phyloP scores from a whole-genome alignment of 768 basidiomycete genomes.

The Pleurotus tuoliensis region DNA sequence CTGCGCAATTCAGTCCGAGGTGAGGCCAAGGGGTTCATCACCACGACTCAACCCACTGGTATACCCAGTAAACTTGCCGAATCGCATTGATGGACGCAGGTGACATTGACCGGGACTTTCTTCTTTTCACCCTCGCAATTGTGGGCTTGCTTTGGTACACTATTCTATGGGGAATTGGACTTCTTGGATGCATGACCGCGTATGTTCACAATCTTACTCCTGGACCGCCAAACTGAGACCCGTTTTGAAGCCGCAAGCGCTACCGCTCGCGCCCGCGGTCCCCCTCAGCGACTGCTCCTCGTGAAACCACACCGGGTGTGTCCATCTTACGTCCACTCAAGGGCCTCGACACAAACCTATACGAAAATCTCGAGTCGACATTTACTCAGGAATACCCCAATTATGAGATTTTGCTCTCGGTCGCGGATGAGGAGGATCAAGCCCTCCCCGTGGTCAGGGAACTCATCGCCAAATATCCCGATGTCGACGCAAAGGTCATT shows the following conservation, averaged over 20 bases:
- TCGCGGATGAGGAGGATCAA: slow-evolving; percentile 86
- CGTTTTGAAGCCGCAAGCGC: slow-evolving; percentile 56
- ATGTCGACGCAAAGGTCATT: slow-evolving; percentile 67
- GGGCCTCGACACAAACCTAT: slow-evolving; percentile 92
- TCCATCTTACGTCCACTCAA: slow-evolving; percentile 93
- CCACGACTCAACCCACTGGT: slow-evolving; percentile 1
- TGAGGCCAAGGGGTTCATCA: not conserved
- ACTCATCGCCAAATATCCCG: slow-evolving; percentile 74
- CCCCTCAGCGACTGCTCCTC: slow-evolving; percentile 46
- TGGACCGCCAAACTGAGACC: not conserved
- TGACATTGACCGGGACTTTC: not conserved
- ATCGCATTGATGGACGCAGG: not conserved
- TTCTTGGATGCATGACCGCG: slow-evolving; percentile 70
- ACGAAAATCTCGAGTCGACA: slow-evolving; percentile 92
- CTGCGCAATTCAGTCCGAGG: too few species aligned
- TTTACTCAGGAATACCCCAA: slow-evolving; percentile 90
- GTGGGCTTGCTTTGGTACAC: slow-evolving; percentile 58
- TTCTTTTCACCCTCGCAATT: slow-evolving; percentile 26
- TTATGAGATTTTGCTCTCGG: slow-evolving; percentile 87
- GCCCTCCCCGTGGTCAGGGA: slow-evolving; percentile 81
- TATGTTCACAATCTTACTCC: slow-evolving; percentile 33
- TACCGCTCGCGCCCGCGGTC: slow-evolving; percentile 69
- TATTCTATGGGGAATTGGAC: slow-evolving; percentile 57
- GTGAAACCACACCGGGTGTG: slow-evolving; percentile 69
- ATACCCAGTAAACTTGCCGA: not conserved